Evolutionary conservation across 768 basidiomycete genomes (phyloP).

Genomic region (Multifurca ochricompacta): DNA sequence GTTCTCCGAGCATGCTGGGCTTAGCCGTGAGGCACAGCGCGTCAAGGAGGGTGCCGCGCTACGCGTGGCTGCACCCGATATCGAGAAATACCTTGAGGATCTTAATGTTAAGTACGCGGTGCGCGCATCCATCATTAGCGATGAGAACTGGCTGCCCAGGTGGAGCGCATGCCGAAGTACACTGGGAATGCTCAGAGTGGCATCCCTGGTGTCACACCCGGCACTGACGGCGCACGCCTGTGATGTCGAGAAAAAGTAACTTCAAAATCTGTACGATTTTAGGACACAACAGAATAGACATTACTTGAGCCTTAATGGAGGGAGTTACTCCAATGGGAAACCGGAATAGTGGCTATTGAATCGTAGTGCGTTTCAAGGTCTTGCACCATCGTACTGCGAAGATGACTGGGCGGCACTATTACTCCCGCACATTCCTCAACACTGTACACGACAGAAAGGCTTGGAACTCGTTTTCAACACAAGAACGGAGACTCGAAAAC

Average conservation of each 20-base stretch:
- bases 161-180: not conserved
- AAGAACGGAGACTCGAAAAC: too few relatives aligned
- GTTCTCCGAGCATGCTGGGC: conserved; percentile 18
- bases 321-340: too few relatives aligned
- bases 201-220: not conserved
- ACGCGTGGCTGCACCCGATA: conserved; percentile 6
- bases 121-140: conserved; percentile 20
- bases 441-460: too few relatives aligned
- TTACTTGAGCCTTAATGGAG: too few relatives aligned
- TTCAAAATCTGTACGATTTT: not conserved
- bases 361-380: too few relatives aligned
- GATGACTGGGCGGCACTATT: too few relatives aligned
- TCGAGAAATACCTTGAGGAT: conserved; percentile 11
- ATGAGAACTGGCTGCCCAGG: conserved; percentile 2
- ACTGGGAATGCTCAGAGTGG: conserved; percentile 5
- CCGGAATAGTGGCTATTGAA: too few relatives aligned
- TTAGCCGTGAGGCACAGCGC: conserved; percentile 5
- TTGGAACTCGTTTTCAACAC: too few relatives aligned
- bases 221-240: not conserved
- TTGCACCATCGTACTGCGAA: too few relatives aligned
- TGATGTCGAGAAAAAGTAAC: not conserved
- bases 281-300: not conserved
- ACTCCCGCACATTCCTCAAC: too few relatives aligned
- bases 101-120: conserved; percentile 13
- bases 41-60: conserved; percentile 9